Evolutionary conservation across 2,329 filamentous ascomycete genomes (phyloP), one percentile per base, ranked within the genome.

Genomic region (Exutisphaerella laricina): DNA sequence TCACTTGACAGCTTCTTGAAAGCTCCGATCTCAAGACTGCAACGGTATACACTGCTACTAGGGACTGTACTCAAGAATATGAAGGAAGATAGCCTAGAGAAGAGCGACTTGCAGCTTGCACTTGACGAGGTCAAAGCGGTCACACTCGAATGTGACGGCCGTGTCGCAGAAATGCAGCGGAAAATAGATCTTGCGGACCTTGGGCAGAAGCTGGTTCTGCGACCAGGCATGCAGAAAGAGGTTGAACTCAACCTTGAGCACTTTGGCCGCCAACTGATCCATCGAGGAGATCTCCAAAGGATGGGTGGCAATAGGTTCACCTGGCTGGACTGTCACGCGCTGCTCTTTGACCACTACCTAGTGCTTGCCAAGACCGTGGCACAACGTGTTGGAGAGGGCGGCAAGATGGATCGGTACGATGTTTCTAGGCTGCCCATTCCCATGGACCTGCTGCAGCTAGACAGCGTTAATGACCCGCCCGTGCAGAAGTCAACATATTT

Each of bases 1-100:
- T 86, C 87, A 48, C 97, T 92, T 87, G 89, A 92, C 50, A 95
- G 87, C 4, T 98, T 88, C 63, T 73, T 98, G 31, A 97, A 97
- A 63, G 81, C 85, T 3, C 92, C 92, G 0, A 92, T 98, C 55
- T 94, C 90, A 37, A 79, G 92, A 50, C 74, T 98, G 41, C 92
- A 97, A 66, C 79, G 90, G 49, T 97, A 97, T 59, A 82, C 83
- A 29, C 75, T 98, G 18, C 74, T 98, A 7, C 73, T 98, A 7
- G 74, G 79, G 25, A 92, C 85, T 0, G 87, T 96, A 12, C 75
- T 89, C 44, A 87, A 88, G 65, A 88, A 88, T 54, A 94, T 88
- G 73, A 70, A 75, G 3, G 77, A 80, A 33, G 90, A 96, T 32
- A 88, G 80, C 23, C 89, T 96, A 61, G 92, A 98, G 66, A 96